These are phyloP conservation scores for Prunus yedoensis DNA, from an alignment of 331 rosid species.

Conservation along the genomic window DNA sequence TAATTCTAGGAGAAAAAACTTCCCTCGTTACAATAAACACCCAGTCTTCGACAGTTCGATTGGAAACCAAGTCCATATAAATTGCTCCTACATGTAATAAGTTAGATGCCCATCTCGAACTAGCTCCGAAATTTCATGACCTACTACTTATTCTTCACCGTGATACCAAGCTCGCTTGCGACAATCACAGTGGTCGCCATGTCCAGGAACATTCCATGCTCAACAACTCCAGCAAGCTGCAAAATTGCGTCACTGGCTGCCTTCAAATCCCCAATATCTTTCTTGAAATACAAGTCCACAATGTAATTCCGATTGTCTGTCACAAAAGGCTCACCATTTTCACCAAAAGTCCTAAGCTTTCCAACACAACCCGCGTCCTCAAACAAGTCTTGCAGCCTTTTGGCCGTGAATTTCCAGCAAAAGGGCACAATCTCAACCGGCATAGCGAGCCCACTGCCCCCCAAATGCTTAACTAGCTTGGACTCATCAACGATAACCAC, in stretches of 20 bases:
- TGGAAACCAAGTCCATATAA: conserved; percentile 13
- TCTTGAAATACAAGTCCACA: conserved; percentile 68
- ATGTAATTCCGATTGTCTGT: conserved; percentile 74
- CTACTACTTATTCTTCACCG: conserved; percentile 59
- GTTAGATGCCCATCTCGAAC: conserved; percentile 36
- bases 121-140: conserved; percentile 5
- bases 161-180: conserved; percentile 82
- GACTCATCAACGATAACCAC: conserved; percentile 79
- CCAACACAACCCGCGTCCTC: conserved; percentile 61
- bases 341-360: conserved; percentile 51
- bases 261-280: conserved; percentile 74
- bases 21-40: conserved; percentile 21
- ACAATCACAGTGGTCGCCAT: conserved; percentile 89
- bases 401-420: conserved; percentile 74
- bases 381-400: conserved; percentile 49
- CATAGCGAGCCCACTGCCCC: conserved; percentile 83
- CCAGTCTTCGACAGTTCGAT: conserved; percentile 1
- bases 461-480: conserved; percentile 61
- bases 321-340: conserved; percentile 48
- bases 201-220: conserved; percentile 89
- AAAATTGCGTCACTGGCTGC: conserved; percentile 68
- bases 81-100: conserved; percentile 22
- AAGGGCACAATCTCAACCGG: conserved; percentile 81
- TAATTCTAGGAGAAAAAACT: conserved; percentile 20
- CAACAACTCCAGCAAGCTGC: conserved; percentile 82